phyloP scores from a whole-genome alignment of 2,329 filamentous ascomycete genomes.

The Aspergillus sclerotialis region DNA sequence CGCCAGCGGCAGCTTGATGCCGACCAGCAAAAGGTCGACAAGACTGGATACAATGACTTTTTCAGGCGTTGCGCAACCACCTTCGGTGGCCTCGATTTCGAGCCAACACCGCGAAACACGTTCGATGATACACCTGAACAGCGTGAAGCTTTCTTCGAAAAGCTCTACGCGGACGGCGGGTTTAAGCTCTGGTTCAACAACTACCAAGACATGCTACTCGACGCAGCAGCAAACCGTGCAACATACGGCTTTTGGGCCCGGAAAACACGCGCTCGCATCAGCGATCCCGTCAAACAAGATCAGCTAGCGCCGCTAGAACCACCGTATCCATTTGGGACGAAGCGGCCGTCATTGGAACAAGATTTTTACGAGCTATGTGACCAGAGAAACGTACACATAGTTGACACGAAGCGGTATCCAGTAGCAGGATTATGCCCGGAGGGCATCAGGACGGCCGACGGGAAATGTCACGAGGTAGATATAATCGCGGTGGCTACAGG shows the following conservation, averaged over 20 bases:
- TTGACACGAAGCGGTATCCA: constrained; percentile 37
- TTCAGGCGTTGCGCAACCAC: constrained; percentile 45
- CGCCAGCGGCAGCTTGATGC: constrained; percentile 41
- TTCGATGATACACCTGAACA: constrained; percentile 44
- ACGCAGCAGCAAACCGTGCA: constrained; percentile 43
- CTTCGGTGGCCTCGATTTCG: constrained; percentile 53
- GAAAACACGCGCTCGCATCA: constrained; percentile 46
- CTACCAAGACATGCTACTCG: constrained; percentile 46
- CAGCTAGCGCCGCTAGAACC: constrained; percentile 48
- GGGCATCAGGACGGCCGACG: constrained; percentile 36
- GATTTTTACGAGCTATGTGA: constrained; percentile 47
- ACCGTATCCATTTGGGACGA: constrained; percentile 50
- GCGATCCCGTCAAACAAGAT: constrained; percentile 44
- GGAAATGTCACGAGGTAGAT: constrained; percentile 30
- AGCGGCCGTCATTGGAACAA: constrained; percentile 44
- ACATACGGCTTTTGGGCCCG: constrained; percentile 51
- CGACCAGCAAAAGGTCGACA: constrained; percentile 43
- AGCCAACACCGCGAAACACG: constrained; percentile 46
- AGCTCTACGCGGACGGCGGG: constrained; percentile 46
- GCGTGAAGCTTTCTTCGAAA: constrained; percentile 43
- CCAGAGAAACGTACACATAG: constrained; percentile 40
- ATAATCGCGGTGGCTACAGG: constrained; percentile 36
- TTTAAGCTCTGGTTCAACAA: constrained; percentile 46
- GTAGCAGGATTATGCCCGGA: constrained; percentile 33
- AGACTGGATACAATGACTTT: constrained; percentile 40